These are phyloP conservation scores for Agrocybe praecox DNA, from an alignment of 768 basidiomycete genomes.

Conservation along the genomic window DNA sequence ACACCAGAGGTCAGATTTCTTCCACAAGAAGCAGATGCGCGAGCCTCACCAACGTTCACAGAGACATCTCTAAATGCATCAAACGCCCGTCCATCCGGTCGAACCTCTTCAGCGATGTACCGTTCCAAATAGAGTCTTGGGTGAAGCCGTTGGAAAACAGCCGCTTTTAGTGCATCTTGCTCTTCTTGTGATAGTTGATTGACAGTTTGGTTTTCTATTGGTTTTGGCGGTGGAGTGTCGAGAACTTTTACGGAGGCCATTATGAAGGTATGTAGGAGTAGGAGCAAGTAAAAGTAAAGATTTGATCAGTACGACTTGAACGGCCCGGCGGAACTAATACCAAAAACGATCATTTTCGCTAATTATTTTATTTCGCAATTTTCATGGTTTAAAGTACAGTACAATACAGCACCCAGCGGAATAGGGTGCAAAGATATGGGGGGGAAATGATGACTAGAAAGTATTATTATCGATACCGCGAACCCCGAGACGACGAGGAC, in stretches of 20 bases:
- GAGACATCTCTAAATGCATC: slow-evolving; percentile 73
- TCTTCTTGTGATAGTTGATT: slow-evolving; percentile 26
- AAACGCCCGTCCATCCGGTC: slow-evolving; percentile 83
- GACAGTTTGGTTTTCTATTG: slow-evolving; percentile 8
- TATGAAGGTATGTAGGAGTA: background rate
- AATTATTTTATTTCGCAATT: no score
- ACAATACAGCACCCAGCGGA: no score
- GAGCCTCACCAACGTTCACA: slow-evolving; percentile 73
- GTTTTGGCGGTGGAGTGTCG: background rate
- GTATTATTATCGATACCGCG: no score
- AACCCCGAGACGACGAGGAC: no score
- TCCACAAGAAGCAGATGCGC: background rate
- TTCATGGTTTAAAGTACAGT: no score
- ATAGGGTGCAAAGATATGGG: no score
- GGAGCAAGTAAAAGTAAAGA: no score
- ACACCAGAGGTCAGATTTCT: background rate
- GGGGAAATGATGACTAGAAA: no score
- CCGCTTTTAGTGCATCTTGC: slow-evolving; percentile 44
- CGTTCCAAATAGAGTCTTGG: slow-evolving; percentile 86
- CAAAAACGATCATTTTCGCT: no score
- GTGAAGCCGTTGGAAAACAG: slow-evolving; percentile 86
- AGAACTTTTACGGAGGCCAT: slow-evolving; percentile 2
- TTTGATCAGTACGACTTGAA: no score
- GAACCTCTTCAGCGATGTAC: slow-evolving; percentile 74
- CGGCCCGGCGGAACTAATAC: no score